Evolutionary conservation across 495 filamentous ascomycete genomes (phyloP), one percentile per base, ranked within the genome.

Genomic region (Penicillium turbatum): DNA sequence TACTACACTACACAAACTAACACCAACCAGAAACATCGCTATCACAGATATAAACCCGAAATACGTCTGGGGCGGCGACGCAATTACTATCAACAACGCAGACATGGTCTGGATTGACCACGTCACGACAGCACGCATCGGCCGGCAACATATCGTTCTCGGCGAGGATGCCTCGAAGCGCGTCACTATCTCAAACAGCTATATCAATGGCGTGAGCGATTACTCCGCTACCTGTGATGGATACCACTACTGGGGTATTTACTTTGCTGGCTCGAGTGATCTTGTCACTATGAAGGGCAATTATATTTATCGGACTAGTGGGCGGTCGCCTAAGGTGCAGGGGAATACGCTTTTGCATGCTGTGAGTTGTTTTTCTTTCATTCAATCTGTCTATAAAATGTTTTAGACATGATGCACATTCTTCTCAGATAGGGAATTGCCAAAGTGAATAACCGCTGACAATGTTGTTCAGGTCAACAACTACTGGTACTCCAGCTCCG

Each of bases 401-500:
- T n/a, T n/a, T n/a, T n/a, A n/a, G n/a, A n/a, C n/a, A n/a, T n/a
- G n/a, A n/a, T n/a, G n/a, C n/a, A n/a, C n/a, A n/a, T n/a, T n/a
- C n/a, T n/a, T n/a, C n/a, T n/a, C n/a, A n/a, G n/a, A n/a, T n/a
- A n/a, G n/a, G n/a, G n/a, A n/a, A n/a, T n/a, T n/a, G n/a, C n/a
- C n/a, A n/a, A n/a, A n/a, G n/a, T n/a, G n/a, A n/a, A n/a, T n/a
- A n/a, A n/a, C n/a, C n/a, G n/a, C n/a, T n/a, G n/a, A n/a, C n/a
- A n/a, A n/a, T n/a, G n/a, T n/a, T n/a, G n/a, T n/a, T 19, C 19
- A 51, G 67, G 79, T 81, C 57, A 84, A 83, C 76, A 84, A 83
- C 72, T 81, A 82, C 73, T 82, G 71, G 63, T 72, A 78, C 60
- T 68, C 73, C 54, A 76, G 71, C 62, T 55, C 67, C 35, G 79